These are phyloP conservation scores for Erigeron philadelphicus DNA, from an alignment of 140 eudicot species.

Conservation along the genomic window DNA sequence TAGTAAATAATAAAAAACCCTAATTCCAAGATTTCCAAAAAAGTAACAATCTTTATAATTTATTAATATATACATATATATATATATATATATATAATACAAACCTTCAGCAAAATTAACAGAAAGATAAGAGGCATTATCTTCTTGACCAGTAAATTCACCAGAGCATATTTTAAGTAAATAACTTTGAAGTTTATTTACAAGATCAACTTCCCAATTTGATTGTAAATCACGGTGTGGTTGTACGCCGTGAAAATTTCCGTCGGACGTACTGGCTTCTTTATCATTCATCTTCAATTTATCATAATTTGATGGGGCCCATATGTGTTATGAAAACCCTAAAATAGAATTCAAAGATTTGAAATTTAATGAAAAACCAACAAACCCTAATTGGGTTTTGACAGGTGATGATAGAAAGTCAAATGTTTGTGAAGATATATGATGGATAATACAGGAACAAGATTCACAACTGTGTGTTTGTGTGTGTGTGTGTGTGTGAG, in stretches of 20 bases:
- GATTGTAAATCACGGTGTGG: slow-evolving; percentile 80
- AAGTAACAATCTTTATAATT: not conserved
- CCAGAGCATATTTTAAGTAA: slow-evolving; percentile 88
- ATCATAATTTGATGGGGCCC: not conserved
- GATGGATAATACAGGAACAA: not conserved
- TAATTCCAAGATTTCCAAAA: not conserved
- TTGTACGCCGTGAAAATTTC: slow-evolving; percentile 52
- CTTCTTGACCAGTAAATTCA: slow-evolving; percentile 42
- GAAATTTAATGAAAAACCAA: not conserved
- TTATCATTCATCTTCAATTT: slow-evolving; percentile 46
- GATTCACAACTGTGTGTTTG: too few species aligned
- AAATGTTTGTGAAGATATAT: slow-evolving; percentile 19
- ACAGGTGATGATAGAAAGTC: not conserved
- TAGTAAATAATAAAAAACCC: slow-evolving; percentile 17
- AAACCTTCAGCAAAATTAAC: slow-evolving; percentile 90
- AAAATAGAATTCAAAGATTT: slow-evolving; percentile 2
- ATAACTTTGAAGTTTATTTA: slow-evolving; percentile 74
- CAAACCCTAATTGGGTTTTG: not conserved
- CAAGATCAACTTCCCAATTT: slow-evolving; percentile 92
- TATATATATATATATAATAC: not conserved
- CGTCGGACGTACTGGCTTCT: slow-evolving; percentile 38
- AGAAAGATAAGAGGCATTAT: slow-evolving; percentile 33
- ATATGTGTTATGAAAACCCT: not conserved
- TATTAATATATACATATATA: not conserved
- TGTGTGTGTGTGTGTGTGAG: too few species aligned